These are phyloP conservation scores for Nannochloris sp. DNA, from an alignment of 139 green algal genomes.

Conservation along the genomic window DNA sequence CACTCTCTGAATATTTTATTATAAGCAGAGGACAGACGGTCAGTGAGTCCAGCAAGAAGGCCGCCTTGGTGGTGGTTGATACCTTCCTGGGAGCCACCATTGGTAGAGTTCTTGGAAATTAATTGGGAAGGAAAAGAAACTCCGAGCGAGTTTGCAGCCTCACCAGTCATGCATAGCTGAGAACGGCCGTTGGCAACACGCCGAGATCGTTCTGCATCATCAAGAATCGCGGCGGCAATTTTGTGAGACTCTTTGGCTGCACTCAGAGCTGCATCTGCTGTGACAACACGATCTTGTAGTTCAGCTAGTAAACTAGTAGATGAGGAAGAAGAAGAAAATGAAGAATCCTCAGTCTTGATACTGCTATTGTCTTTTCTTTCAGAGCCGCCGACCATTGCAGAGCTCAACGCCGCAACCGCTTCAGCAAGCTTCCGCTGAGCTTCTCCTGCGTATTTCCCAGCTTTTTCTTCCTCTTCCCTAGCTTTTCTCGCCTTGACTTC, in stretches of 20 bases:
- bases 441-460: background rate
- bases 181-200: conserved; percentile 9
- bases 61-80: background rate
- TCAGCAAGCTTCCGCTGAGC: background rate
- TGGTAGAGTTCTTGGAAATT: too few species aligned
- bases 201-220: conserved; percentile 8
- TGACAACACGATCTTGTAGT: conserved; percentile 7
- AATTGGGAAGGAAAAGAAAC: too few species aligned
- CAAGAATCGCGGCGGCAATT: background rate
- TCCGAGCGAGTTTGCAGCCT: too few species aligned
- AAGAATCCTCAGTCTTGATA: background rate
- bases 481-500: conserved; percentile 2
- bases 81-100: too few species aligned
- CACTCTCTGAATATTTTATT: background rate
- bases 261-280: conserved; percentile 5
- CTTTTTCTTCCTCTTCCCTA: background rate
- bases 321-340: background rate
- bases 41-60: background rate
- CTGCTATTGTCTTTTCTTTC: background rate
- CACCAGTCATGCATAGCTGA: conserved; percentile 14
- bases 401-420: background rate
- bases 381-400: background rate
- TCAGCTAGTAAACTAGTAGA: background rate
- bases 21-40: background rate
- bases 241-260: conserved; percentile 14